Percentiles rank a stretch among this genome's conserved stretches.
Evolutionary conservation across 1,284 basidiomycete genomes (phyloP).

Genomic region (Tilletia indica): DNA sequence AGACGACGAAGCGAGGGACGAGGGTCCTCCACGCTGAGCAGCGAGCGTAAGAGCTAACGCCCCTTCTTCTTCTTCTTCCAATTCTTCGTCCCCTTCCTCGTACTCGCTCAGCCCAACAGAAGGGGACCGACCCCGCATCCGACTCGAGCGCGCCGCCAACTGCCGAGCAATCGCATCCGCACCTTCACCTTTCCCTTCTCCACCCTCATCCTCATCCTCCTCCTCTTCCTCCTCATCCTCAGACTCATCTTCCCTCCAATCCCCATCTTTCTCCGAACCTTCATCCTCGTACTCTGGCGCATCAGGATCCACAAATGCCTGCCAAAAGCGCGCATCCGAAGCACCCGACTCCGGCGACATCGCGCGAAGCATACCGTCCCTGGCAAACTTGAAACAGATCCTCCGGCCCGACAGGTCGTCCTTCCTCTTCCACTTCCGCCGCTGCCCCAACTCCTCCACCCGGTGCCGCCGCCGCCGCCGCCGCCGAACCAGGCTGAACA

Average conservation of each 20-base stretch:
- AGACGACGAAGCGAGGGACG: background rate
- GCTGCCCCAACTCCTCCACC: background rate
- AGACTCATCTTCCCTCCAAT: constrained; percentile 26
- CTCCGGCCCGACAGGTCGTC: no score
- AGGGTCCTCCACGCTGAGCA: background rate
- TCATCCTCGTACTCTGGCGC: constrained; percentile 15
- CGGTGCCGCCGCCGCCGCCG: background rate
- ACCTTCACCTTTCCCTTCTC: background rate
- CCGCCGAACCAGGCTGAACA: background rate
- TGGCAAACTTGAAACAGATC: background rate
- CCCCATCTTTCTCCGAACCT: constrained; percentile 1
- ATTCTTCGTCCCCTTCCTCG: constrained; percentile 18
- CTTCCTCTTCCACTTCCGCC: background rate
- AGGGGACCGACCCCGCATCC: background rate
- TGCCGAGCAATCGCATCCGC: background rate
- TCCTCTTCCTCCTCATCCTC: constrained; percentile 22
- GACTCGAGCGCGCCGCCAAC: background rate
- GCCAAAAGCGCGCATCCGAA: constrained; percentile 13
- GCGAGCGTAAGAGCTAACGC: background rate
- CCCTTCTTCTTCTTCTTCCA: constrained; percentile 12
- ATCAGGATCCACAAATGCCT: constrained; percentile 16
- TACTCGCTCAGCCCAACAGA: constrained; percentile 7
- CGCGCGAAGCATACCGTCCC: background rate
- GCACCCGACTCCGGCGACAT: constrained; percentile 5
- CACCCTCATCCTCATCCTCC: constrained; percentile 18